These are phyloP conservation scores for Diplodia scrobiculata DNA, from an alignment of 2,329 filamentous ascomycete genomes.

Conservation along the genomic window DNA sequence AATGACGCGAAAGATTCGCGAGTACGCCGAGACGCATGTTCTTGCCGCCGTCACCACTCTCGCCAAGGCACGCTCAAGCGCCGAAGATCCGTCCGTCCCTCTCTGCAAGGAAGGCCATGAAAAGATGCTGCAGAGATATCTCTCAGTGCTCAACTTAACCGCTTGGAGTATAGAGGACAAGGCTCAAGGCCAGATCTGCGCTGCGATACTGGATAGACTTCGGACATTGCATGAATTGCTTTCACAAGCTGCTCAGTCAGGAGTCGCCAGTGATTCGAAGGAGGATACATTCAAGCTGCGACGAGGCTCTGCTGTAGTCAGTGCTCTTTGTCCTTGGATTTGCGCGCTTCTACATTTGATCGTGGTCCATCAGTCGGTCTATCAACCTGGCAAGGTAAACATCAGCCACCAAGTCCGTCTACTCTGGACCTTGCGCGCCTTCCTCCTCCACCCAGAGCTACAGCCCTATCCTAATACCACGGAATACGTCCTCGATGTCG, in stretches of 20 bases:
- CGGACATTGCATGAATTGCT: slow-evolving; percentile 39
- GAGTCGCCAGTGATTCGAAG: not conserved
- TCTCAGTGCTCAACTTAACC: slow-evolving; percentile 42
- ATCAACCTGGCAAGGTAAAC: slow-evolving; percentile 34
- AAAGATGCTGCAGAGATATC: slow-evolving; percentile 39
- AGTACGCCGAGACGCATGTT: slow-evolving; percentile 43
- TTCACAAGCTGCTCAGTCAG: not conserved
- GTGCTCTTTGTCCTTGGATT: slow-evolving; percentile 29
- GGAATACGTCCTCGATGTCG: slow-evolving; percentile 51
- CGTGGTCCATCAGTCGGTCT: slow-evolving; percentile 42
- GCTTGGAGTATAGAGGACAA: slow-evolving; percentile 32
- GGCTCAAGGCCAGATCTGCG: slow-evolving; percentile 35
- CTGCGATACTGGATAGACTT: slow-evolving; percentile 39
- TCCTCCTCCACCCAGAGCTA: slow-evolving; percentile 46
- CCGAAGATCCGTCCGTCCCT: slow-evolving; percentile 15
- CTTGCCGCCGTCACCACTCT: slow-evolving; percentile 36
- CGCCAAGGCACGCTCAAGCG: slow-evolving; percentile 20
- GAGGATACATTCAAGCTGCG: slow-evolving; percentile 11
- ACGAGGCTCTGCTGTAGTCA: slow-evolving; percentile 1
- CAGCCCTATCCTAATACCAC: slow-evolving; percentile 40
- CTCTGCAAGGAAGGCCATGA: slow-evolving; percentile 30
- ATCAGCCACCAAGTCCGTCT: slow-evolving; percentile 38
- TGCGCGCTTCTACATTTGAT: slow-evolving; percentile 47
- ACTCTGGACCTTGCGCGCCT: slow-evolving; percentile 41
- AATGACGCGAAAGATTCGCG: slow-evolving; percentile 45